phyloP scores from a whole-genome alignment of 2,329 filamentous ascomycete genomes.

The Trichoderma arundinaceum region DNA sequence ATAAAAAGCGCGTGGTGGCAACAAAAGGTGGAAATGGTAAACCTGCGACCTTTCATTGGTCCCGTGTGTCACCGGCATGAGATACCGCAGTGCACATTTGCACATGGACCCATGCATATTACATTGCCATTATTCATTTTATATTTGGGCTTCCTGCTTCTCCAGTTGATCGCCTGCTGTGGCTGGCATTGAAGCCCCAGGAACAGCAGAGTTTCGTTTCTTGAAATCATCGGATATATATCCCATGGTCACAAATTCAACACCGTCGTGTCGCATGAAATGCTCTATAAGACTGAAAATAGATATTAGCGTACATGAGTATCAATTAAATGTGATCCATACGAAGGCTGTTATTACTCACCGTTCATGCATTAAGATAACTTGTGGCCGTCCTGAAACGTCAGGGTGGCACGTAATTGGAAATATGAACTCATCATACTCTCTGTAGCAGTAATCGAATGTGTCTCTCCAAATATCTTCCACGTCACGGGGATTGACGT shows the following conservation, averaged over 20 bases:
- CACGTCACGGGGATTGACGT: conserved; percentile 11
- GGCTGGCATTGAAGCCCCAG: neutral
- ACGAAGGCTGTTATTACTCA: neutral
- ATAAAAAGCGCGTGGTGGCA: too few relatives aligned
- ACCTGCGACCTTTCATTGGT: too few relatives aligned
- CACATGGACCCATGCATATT: too few relatives aligned
- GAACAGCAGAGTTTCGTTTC: neutral
- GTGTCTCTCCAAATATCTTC: conserved; percentile 18
- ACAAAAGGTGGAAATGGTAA: too few relatives aligned
- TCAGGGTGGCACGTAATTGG: conserved; percentile 13
- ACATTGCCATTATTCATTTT: too few relatives aligned
- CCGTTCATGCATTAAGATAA: conserved; percentile 16
- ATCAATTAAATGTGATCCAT: too few relatives aligned
- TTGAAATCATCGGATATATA: conserved; percentile 15
- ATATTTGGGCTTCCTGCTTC: neutral
- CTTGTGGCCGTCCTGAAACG: conserved; percentile 9
- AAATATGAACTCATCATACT: conserved; percentile 19
- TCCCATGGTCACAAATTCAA: conserved; percentile 10
- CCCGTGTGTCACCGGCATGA: too few relatives aligned
- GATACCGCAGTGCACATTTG: too few relatives aligned
- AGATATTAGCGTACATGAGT: neutral
- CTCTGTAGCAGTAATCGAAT: conserved; percentile 12
- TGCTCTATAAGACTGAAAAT: conserved; percentile 2
- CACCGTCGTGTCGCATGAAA: conserved; percentile 6
- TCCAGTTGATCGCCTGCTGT: neutral